Evolutionary conservation across 2,329 filamentous ascomycete genomes (phyloP), one percentile per base, ranked within the genome.

Genomic region (Diplocarpon mali): DNA sequence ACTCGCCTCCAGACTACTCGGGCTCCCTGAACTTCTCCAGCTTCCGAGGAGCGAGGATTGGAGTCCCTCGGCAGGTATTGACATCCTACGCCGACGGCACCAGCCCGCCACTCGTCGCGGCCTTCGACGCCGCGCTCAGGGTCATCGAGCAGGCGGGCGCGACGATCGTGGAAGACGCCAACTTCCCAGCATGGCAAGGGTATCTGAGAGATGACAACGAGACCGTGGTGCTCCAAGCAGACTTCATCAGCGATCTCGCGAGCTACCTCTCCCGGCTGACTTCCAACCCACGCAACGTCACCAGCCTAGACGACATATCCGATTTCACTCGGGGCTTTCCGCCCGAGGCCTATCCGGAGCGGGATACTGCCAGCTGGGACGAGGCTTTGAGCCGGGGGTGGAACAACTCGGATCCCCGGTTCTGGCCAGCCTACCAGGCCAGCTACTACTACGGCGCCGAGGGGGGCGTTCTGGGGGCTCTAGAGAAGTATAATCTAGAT

Each of bases 341-440:
- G 20, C 20, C 7, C 20, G 20, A 85, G 54, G 68, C 72, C n/a
- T 84, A 71, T 52, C 79, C 80, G 0, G 62, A 68, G 38, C 68
- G 76, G n/a, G 68, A 83, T 60, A 82, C 77, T 0, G 62, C 48
- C 0, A 32, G 67, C 2, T 83, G 76, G 71, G 74, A 82, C 43
- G 53, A 57, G 2, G 65, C 72, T 0, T 64, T 83, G 0, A 64
- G 65, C 2, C 60, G 67, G 3, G 69, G 68, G n/a, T 74, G 70
- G 57, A 68, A 72, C 50, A 81, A 80, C 59, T 73, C 69, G 0
- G 69, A 69, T 14, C 68, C 71, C 0, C 56, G 68, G 27, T 80
- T 80, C 61, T 79, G 75, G 73, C 59, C 66, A 0, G 65, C 68
- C 3, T 78, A 78, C 53, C 71, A 76, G 52, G 56, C 67, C 17